phyloP scores from a whole-genome alignment of 768 basidiomycete genomes.

The Tricholoma furcatifolium region DNA sequence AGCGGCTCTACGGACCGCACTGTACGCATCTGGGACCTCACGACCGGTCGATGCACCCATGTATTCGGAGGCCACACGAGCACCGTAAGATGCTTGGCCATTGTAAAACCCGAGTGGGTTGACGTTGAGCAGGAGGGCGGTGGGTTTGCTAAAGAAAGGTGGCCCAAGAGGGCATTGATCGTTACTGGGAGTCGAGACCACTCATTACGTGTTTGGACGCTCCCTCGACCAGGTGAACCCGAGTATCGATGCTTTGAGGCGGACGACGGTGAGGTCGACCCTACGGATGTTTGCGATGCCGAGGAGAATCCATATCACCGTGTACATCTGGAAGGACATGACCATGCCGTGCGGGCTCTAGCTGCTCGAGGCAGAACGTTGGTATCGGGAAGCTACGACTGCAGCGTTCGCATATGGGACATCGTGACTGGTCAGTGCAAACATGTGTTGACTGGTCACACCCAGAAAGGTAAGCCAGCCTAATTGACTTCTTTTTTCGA shows the following conservation, averaged over 20 bases:
- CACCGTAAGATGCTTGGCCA: constrained; percentile 93
- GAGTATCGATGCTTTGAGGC: constrained; percentile 68
- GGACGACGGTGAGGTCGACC: constrained; percentile 60
- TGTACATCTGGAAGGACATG: constrained; percentile 82
- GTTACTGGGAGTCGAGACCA: constrained; percentile 76
- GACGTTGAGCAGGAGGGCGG: constrained; percentile 68
- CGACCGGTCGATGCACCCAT: constrained; percentile 81
- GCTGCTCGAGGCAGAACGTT: constrained; percentile 87
- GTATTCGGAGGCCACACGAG: constrained; percentile 96
- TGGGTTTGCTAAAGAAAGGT: constrained; percentile 64
- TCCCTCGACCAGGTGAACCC: constrained; percentile 64
- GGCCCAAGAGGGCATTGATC: constrained; percentile 65
- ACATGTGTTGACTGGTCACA: constrained; percentile 82
- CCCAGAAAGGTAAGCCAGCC: constrained; percentile 73
- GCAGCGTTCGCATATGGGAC: constrained; percentile 94
- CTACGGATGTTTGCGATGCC: constrained; percentile 50
- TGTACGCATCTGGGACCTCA: constrained; percentile 70
- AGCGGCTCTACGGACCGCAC: constrained; percentile 94
- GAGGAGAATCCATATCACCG: constrained; percentile 88
- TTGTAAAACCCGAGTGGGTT: constrained; percentile 90
- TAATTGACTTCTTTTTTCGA: neutral
- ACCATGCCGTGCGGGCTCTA: constrained; percentile 89
- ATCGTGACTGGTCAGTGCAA: constrained; percentile 79
- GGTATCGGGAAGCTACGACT: constrained; percentile 96
- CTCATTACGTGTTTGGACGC: constrained; percentile 59